phyloP scores from a whole-genome alignment of 495 filamentous ascomycete genomes.

The Trichoderma virens region DNA sequence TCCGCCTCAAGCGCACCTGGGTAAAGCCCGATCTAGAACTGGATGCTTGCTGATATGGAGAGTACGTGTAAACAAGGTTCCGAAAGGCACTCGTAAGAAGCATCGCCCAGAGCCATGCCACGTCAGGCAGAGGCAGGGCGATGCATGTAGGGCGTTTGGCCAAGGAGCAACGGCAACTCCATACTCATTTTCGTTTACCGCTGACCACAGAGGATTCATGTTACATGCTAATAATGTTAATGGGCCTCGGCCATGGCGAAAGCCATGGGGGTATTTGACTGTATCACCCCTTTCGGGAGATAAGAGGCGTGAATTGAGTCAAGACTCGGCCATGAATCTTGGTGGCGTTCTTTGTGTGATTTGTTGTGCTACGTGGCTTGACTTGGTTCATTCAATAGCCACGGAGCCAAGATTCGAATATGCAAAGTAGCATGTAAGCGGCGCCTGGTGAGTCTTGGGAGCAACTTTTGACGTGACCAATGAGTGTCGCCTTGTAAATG shows the following conservation, averaged over 20 bases:
- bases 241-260: background rate
- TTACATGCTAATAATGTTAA: background rate
- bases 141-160: background rate
- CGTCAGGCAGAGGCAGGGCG: conserved; percentile 3
- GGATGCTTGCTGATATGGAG: background rate
- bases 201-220: background rate
- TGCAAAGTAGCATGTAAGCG: background rate
- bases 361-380: background rate
- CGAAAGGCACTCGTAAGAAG: background rate
- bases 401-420: background rate
- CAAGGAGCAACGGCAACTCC: background rate
- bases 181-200: background rate
- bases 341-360: background rate
- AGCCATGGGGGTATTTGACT: background rate
- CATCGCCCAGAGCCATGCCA: background rate
- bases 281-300: background rate
- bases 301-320: background rate
- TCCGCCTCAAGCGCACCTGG: background rate
- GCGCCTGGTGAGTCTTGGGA: background rate
- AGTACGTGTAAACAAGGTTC: background rate
- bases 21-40: background rate
- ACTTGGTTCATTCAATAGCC: background rate
- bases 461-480: background rate
- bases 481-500: background rate
- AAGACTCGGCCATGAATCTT: background rate